phyloP scores from a whole-genome alignment of 768 basidiomycete species.

The Dacryopinax spathularia region DNA sequence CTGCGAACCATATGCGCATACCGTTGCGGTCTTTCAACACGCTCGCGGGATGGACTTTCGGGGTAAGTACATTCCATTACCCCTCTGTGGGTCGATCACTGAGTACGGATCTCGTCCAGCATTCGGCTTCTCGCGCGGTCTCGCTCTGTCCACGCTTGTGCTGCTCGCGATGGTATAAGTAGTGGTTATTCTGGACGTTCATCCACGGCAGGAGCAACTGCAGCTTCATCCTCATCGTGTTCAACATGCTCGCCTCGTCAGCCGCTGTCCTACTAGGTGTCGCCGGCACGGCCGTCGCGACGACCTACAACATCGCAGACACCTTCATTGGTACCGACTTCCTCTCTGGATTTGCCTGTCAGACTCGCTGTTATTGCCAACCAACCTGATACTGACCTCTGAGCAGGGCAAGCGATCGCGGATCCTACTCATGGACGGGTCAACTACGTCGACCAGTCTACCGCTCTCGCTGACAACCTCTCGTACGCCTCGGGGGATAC shows the following conservation, averaged over 20 bases:
- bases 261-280: neutral
- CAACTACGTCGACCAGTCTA: slow-evolving; percentile 34
- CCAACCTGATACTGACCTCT: neutral
- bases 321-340: slow-evolving; percentile 36
- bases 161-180: too few species aligned
- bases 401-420: slow-evolving; percentile 27
- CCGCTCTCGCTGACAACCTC: slow-evolving; percentile 40
- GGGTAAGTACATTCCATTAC: too few species aligned
- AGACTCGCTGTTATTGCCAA: neutral
- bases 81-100: too few species aligned
- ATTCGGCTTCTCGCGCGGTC: too few species aligned
- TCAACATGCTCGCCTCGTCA: neutral
- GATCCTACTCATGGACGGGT: slow-evolving; percentile 59
- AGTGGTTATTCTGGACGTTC: too few species aligned
- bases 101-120: too few species aligned
- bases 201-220: too few species aligned
- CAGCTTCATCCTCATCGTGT: neutral
- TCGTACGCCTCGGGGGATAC: slow-evolving; percentile 38
- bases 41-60: too few species aligned
- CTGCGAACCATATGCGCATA: too few species aligned
- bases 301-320: slow-evolving; percentile 34
- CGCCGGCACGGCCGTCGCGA: slow-evolving; percentile 24
- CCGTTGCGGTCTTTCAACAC: too few species aligned
- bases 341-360: slow-evolving; percentile 34
- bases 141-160: too few species aligned